Percentiles rank a stretch among this genome's conserved stretches.
phyloP scores from a whole-genome alignment of 805 yeast genomes.

The Ogataea haglerorum region DNA sequence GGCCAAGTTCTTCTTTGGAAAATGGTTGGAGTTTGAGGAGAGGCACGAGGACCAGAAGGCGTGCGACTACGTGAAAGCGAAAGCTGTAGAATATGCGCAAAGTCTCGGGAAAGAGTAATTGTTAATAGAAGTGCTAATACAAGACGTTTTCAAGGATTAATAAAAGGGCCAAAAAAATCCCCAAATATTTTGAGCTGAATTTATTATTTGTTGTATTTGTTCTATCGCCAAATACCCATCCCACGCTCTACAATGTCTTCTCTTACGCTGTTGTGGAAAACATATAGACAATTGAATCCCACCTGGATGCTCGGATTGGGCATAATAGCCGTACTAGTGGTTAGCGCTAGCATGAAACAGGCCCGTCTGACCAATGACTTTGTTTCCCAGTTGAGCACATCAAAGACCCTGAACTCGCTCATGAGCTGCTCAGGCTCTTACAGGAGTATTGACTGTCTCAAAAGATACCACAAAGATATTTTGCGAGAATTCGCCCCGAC shows the following conservation, averaged over 20 bases:
- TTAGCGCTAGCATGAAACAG: conserved; percentile 17
- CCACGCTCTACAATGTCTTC: neutral
- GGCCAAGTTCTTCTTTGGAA: conserved; percentile 90
- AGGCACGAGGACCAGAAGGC: conserved; percentile 62
- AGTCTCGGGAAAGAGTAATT: conserved; percentile 18
- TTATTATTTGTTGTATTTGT: neutral
- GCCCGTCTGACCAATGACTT: neutral
- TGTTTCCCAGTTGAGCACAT: conserved; percentile 1
- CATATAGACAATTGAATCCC: neutral
- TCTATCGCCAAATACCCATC: neutral
- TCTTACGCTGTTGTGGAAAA: neutral
- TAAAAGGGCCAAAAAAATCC: conserved; percentile 1
- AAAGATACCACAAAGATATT: conserved; percentile 12
- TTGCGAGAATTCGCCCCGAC: conserved; percentile 11
- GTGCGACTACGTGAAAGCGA: conserved; percentile 82
- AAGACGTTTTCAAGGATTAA: neutral
- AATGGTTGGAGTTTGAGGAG: conserved; percentile 85
- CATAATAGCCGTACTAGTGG: conserved; percentile 2
- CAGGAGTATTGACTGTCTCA: conserved; percentile 14
- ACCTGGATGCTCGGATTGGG: conserved; percentile 10
- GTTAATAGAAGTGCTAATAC: conserved; percentile 3
- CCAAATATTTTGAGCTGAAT: neutral
- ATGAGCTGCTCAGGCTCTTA: conserved; percentile 17
- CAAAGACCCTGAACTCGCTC: conserved; percentile 4
- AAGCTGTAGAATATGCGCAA: conserved; percentile 69